Base-by-base conservation (phyloP, 352 stramenopile species). In the Globisporangium yorkense region DNA sequence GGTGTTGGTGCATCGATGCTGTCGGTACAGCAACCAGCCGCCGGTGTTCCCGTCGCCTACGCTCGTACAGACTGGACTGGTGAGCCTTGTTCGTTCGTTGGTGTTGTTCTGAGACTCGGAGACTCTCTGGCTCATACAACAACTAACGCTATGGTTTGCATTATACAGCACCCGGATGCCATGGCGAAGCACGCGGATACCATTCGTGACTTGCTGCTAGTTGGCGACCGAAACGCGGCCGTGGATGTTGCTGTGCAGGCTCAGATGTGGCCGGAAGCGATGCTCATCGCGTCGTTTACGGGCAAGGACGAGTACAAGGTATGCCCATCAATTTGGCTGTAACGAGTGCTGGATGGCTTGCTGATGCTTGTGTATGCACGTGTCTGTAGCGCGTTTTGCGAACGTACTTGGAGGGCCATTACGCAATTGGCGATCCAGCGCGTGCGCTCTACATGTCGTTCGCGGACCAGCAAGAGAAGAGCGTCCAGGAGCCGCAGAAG, bases 201-300 rank as follows among this genome's bases (percentile, higher is more conserved):
- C 0, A 71, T 96, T 24, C 84, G 86, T 1, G 79, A 93, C 21
- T 57, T 93, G 40, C 68, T 96, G 5, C 59, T 96, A 3, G 64
- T 84, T 44, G 86, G 86, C 31, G 84, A 96, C 47, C 79, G 86
- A 5, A 89, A 89, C 66, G 74, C 63, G 8, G 82, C 86, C 3
- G 77, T 94, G 29, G 83, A 87, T 53, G 59, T 78, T n/a, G 82
- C 86, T n/a, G 88, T 91, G 39, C 64, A 74, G 31, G 75, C 81
- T 12, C 77, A 94, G 40, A 88, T 96, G 79, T 96, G 86, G 86
- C 78, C 86, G 0, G 82, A 96, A 65, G 86, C 86, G 2, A 92
- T 96, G 73, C 68, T 96, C 2, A 89, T 96, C 46, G 84, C 78
- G 31, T 92, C 82, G 7, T 92, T 91, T 62, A 91, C 83, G 0